These are phyloP conservation scores for Neonectria punicea DNA, from an alignment of 2,329 filamentous ascomycete species.

Conservation along the genomic window DNA sequence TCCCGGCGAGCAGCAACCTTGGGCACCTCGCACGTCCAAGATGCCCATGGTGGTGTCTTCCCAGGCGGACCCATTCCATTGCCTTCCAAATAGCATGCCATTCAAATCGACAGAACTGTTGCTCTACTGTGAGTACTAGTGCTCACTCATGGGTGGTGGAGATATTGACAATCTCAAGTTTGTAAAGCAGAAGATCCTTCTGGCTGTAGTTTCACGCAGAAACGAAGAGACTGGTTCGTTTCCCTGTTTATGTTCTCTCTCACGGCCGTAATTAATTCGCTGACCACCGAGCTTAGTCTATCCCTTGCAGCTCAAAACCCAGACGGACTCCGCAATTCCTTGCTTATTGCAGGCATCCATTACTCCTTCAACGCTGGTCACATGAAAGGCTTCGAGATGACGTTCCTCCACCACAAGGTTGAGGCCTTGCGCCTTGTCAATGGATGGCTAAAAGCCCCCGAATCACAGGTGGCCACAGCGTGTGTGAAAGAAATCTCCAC, in stretches of 20 bases:
- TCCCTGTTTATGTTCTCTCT: not conserved
- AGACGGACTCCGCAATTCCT: slow-evolving; percentile 30
- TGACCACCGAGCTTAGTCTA: slow-evolving; percentile 16
- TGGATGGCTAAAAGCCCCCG: not conserved
- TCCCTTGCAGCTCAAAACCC: slow-evolving; percentile 22
- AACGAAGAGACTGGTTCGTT: slow-evolving; percentile 1
- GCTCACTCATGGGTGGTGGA: not conserved
- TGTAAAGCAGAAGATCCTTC: slow-evolving; percentile 1
- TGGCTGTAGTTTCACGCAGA: not conserved
- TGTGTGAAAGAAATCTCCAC: slow-evolving; percentile 35
- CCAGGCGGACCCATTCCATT: slow-evolving; percentile 14
- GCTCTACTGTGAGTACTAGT: slow-evolving; percentile 33
- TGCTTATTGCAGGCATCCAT: slow-evolving; percentile 37
- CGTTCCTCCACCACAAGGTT: slow-evolving; percentile 35
- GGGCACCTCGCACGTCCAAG: slow-evolving; percentile 9
- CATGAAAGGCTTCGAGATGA: slow-evolving; percentile 28
- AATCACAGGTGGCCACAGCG: not conserved
- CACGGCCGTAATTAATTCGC: not conserved
- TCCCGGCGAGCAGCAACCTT: slow-evolving; percentile 36
- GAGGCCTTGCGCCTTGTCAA: slow-evolving; percentile 34
- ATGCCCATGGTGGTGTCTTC: slow-evolving; percentile 10
- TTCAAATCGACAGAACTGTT: slow-evolving; percentile 37
- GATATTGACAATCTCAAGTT: not conserved
- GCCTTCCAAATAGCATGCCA: slow-evolving; percentile 31
- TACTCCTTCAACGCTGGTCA: slow-evolving; percentile 34